Percentiles rank a stretch among this genome's conserved stretches.
These are phyloP conservation scores for Saccharomyces hybrid DNA, from an alignment of 1,139 yeast species.

Conservation along the genomic window DNA sequence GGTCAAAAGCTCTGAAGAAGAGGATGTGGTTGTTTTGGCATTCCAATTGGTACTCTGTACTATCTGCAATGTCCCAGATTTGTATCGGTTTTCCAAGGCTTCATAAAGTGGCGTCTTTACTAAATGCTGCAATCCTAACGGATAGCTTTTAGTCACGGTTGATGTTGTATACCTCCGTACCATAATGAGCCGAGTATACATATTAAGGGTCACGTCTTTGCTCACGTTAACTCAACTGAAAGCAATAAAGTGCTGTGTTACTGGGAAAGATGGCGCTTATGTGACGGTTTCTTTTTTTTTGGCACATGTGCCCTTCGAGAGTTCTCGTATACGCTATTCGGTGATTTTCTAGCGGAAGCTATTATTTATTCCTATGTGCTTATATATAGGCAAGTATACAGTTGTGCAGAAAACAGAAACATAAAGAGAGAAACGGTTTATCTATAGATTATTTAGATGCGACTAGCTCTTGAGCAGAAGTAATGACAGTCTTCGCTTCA, in stretches of 20 bases:
- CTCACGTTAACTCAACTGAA: background rate
- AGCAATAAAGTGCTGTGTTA: background rate
- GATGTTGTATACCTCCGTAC: background rate
- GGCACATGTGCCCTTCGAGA: background rate
- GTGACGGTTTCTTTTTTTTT: background rate
- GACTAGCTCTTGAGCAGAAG: constrained; percentile 22
- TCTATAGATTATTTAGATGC: constrained; percentile 5
- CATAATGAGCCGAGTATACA: background rate
- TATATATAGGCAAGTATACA: background rate
- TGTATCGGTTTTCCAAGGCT: background rate
- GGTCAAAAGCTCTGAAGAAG: background rate
- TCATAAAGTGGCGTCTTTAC: background rate
- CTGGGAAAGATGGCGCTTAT: background rate
- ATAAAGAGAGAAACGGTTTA: background rate
- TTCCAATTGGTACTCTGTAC: background rate
- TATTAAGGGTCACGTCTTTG: background rate
- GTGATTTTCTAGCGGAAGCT: background rate
- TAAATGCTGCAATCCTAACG: background rate
- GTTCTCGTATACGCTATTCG: background rate
- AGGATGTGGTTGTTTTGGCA: background rate
- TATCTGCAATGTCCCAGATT: background rate
- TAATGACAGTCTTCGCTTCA: constrained; percentile 24
- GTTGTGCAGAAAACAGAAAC: background rate
- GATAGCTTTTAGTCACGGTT: background rate
- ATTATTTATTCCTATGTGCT: background rate